Conservation (phyloP, 2,329 filamentous ascomycete genomes). For the Colletotrichum sp. region DNA sequence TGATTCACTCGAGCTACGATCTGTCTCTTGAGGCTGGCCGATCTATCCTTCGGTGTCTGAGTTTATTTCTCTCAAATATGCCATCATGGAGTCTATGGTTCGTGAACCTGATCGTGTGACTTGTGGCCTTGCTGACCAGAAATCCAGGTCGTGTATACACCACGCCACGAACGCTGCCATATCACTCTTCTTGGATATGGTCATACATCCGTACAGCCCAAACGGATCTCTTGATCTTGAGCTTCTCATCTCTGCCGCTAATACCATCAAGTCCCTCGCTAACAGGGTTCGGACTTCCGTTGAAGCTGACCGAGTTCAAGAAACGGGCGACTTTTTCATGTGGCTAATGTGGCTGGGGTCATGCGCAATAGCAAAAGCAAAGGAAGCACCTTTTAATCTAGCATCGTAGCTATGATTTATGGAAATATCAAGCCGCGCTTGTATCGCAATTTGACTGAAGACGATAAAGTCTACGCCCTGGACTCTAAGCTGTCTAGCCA, state of each 20-base stretch:
- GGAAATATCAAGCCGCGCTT: not conserved
- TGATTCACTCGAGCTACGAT: conserved; percentile 26
- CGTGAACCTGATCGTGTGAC: too few species aligned
- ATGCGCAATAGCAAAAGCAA: not conserved
- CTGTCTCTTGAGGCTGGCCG: conserved; percentile 25
- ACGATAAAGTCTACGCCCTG: not conserved
- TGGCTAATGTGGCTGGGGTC: not conserved
- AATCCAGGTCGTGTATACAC: not conserved
- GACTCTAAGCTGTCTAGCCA: not conserved
- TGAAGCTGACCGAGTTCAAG: not conserved
- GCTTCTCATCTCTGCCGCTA: not conserved
- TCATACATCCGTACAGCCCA: conserved; percentile 14
- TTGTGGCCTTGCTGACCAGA: not conserved
- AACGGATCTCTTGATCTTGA: not conserved
- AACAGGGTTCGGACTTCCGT: too few species aligned
- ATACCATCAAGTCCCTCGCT: not conserved
- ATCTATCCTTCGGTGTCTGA: conserved; percentile 15
- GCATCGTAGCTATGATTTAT: not conserved
- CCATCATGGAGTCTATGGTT: not conserved
- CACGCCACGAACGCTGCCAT: conserved; percentile 20
- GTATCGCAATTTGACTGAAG: not conserved
- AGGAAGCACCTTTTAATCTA: not conserved
- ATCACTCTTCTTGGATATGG: conserved; percentile 21
- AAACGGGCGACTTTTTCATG: not conserved
- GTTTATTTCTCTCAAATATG: not conserved